A percentile compares a stretch with the other conserved stretches of the same genome.
These are phyloP conservation scores for Lepidium didymum DNA, from an alignment of 345 rosid species.

Conservation along the genomic window DNA sequence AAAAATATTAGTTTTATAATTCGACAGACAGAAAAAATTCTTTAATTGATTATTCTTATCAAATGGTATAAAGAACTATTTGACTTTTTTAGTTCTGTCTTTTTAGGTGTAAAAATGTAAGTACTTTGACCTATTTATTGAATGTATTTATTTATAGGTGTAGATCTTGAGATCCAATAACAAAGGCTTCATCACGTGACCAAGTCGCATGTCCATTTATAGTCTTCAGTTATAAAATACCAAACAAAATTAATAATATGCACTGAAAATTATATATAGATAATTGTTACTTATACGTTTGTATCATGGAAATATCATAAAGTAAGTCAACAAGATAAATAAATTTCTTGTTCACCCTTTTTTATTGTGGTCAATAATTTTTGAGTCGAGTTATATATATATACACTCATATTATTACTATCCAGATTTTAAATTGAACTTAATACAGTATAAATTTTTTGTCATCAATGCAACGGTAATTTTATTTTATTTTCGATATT, in stretches of 20 bases:
- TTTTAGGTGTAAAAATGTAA: not conserved
- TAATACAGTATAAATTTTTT: not conserved
- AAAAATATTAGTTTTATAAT: not conserved
- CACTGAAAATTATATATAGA: not conserved
- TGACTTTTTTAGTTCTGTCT: not conserved
- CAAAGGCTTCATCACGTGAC: slow-evolving; percentile 24
- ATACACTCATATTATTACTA: not conserved
- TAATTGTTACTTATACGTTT: not conserved
- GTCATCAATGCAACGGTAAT: not conserved
- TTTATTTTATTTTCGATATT: too few species aligned
- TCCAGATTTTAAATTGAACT: not conserved
- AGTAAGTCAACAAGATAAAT: not conserved
- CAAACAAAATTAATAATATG: not conserved
- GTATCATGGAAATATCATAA: not conserved
- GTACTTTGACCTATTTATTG: slow-evolving; percentile 3
- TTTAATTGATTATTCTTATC: not conserved
- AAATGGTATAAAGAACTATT: slow-evolving; percentile 8
- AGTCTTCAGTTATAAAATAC: slow-evolving; percentile 2
- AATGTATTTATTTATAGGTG: slow-evolving; percentile 3
- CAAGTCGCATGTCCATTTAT: slow-evolving; percentile 15
- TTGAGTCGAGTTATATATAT: not conserved
- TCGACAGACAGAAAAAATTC: not conserved
- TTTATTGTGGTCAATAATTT: not conserved
- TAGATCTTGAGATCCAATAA: slow-evolving; percentile 28
- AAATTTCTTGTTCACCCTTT: not conserved